Evolutionary conservation across 2,329 filamentous ascomycete species (phyloP), one percentile per base, ranked within the genome.

Genomic region (Microsporum ferrugineum): DNA sequence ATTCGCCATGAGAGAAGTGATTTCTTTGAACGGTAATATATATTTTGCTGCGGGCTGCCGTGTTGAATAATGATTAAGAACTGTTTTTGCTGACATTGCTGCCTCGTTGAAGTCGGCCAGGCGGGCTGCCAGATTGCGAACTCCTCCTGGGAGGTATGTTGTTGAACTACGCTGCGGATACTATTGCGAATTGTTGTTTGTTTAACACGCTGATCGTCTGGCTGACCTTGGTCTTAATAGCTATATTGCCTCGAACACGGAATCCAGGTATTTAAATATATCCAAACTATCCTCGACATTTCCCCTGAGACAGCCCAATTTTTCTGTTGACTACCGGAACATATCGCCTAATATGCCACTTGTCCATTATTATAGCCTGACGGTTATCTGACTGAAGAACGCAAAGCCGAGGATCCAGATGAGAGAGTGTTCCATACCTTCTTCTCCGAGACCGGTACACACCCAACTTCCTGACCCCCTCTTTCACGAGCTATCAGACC

Each of bases 71-170:
- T 67, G 69, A 73, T 17, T 17, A 36, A 34, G n/a, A 17, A 10
- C 23, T 31, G 10, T 14, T 29, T 39, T 47, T 55, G 33, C 49
- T 55, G 49, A 55, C 49, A 34, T 49, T 36, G 31, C 23, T 43
- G 3, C 59, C 59, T 53, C 65, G 71, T 59, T 66, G 58, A 78
- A 99, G 94, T 99, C 84, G 94, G 94, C 81, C 94, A 99, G 86
- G 94, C 94, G 77, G 94, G 94, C 88, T 97, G 94, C 87, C 94
- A 99, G 79, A 99, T 99, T 76, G 94, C 92, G 82, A 99, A 99
- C 84, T 94, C 94, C 72, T 97, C 94, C 87, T 99, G 94, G 94
- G 94, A 99, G 91, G 94, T 99, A 82, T 82, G 51, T 43, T 39
- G 41, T 31, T 27, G 27, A 47, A 12, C 12, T 45, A 5, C 14